Conservation (phyloP, 1,284 basidiomycete genomes). For the Cystobasidiaceae sp. region DNA sequence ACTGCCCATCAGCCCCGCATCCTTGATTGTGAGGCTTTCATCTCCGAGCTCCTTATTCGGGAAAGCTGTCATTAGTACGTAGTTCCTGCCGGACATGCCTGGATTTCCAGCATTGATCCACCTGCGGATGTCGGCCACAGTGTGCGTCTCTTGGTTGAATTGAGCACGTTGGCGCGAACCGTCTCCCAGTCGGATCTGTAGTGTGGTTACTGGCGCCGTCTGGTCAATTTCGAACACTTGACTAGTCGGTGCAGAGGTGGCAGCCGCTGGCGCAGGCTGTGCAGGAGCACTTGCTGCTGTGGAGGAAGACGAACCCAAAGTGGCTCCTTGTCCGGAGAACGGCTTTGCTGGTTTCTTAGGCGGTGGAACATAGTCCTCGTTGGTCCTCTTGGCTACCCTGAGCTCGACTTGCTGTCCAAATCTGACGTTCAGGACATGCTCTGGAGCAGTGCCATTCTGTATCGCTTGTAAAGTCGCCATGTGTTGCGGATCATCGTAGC, state of each 20-base stretch:
- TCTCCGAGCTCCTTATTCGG: constrained; percentile 71
- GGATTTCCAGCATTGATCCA: constrained; percentile 86
- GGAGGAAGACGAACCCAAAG: constrained; percentile 58
- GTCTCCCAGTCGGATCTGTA: constrained; percentile 84
- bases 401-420: constrained; percentile 82
- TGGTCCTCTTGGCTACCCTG: constrained; percentile 65
- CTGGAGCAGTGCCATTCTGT: constrained; percentile 74
- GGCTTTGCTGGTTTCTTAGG: constrained; percentile 50
- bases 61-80: constrained; percentile 79
- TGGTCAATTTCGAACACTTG: constrained; percentile 75
- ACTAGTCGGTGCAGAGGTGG: constrained; percentile 44
- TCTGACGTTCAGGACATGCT: constrained; percentile 67
- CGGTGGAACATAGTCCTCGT: constrained; percentile 67
- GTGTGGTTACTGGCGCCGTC: constrained; percentile 71
- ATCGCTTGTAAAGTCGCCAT: constrained; percentile 69
- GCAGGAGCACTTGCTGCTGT: constrained; percentile 47
- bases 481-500: constrained; percentile 77
- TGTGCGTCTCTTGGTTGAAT: constrained; percentile 82
- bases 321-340: constrained; percentile 73
- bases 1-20: constrained; percentile 69
- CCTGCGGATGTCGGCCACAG: constrained; percentile 73
- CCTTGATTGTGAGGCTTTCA: constrained; percentile 62
- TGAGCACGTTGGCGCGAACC: constrained; percentile 77
- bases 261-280: constrained; percentile 31
- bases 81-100: constrained; percentile 59